Evolutionary conservation across 2,329 filamentous ascomycete species (phyloP), one percentile per base, ranked within the genome.

Genomic region (Graphium sp.): DNA sequence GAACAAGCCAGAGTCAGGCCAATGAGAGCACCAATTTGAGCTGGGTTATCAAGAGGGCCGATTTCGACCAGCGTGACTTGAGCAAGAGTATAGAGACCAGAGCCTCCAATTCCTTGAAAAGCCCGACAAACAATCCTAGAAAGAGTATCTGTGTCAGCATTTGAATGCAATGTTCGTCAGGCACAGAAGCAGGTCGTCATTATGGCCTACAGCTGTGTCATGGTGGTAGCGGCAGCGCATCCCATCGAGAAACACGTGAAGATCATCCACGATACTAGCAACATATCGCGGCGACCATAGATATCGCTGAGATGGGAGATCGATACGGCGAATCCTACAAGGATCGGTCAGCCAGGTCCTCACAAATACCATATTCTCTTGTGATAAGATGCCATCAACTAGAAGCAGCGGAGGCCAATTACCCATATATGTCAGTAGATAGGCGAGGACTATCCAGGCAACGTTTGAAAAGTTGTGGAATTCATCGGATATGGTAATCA

Each of bases 281-380:
- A 42, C 38, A 64, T 49, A 38, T 60, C 53, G 31, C 53, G 53
- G 17, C 63, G 56, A n/a, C 66, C 66, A 31, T 67, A 69, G 12
- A 71, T 62, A 39, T 71, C 65, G 37, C 65, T 70, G 22, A 68
- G 44, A 36, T 67, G 69, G n/a, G 66, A 63, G 33, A 67, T 62
- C 28, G 60, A 58, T 17, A 69, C 58, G 4, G 66, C 60, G 27
- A 68, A 66, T n/a, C 63, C 61, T 65, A 31, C 4, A 14, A 7
- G 30, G 9, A 22, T 21, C 30, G 18, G 23, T 12, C 8, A 17
- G 13, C 18, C 7, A 28, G 8, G n/a, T n/a, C n/a, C n/a, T n/a
- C n/a, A n/a, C n/a, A n/a, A n/a, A n/a, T n/a, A n/a, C n/a, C n/a
- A n/a, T n/a, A n/a, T n/a, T n/a, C n/a, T n/a, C n/a, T n/a, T n/a